Conservation (phyloP, 2,329 filamentous ascomycete species). For the Pseudocercospora ulei region DNA sequence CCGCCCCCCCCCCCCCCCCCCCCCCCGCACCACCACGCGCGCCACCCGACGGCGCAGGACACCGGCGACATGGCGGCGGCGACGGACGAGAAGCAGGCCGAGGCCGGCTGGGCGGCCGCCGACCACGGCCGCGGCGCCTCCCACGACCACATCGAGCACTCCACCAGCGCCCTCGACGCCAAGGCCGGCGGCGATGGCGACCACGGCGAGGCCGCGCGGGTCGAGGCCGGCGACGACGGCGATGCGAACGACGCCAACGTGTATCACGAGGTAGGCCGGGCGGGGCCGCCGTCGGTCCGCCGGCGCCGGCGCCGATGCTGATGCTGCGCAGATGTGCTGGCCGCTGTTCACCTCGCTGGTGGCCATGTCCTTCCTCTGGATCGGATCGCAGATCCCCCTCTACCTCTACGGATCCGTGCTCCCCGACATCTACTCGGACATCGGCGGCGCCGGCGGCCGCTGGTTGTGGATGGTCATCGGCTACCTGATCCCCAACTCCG, state of each 20-base stretch:
- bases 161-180: not conserved
- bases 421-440: slow-evolving; percentile 48
- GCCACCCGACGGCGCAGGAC: not conserved
- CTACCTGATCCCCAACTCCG: slow-evolving; percentile 49
- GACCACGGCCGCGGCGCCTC: slow-evolving; percentile 13
- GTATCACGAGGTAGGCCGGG: slow-evolving; percentile 16
- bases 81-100: slow-evolving; percentile 11
- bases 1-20: not conserved
- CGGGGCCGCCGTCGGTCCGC: not conserved
- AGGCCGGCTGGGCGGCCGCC: slow-evolving; percentile 6
- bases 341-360: slow-evolving; percentile 32
- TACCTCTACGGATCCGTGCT: slow-evolving; percentile 39
- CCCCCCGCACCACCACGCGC: no score
- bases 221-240: slow-evolving; percentile 9
- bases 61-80: slow-evolving; percentile 5
- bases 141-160: slow-evolving; percentile 11
- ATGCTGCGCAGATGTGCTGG: slow-evolving; percentile 11
- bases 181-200: slow-evolving; percentile 18
- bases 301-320: slow-evolving; percentile 1
- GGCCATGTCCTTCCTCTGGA: slow-evolving; percentile 53
- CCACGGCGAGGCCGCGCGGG: slow-evolving; percentile 10
- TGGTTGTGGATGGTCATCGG: slow-evolving; percentile 43
- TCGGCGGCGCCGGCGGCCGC: slow-evolving; percentile 47
- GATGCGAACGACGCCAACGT: slow-evolving; percentile 19
- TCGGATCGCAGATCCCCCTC: slow-evolving; percentile 52